Percentiles rank a stretch among this genome's conserved stretches.
Evolutionary conservation across 768 basidiomycete species (phyloP).

Genomic region (Gymnopilus dilepis): DNA sequence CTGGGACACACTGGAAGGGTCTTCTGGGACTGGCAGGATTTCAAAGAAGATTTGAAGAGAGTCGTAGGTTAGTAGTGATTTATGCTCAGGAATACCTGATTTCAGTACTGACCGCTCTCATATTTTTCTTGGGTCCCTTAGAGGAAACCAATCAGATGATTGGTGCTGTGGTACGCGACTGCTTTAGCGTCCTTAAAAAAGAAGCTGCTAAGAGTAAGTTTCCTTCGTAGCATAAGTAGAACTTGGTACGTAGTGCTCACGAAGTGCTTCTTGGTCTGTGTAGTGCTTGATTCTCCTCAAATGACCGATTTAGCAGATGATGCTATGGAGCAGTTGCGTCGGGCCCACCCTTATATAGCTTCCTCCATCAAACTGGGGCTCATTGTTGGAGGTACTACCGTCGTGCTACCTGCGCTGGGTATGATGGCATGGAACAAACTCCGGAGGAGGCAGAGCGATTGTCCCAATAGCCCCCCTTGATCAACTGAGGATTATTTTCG

Average conservation of each 20-base stretch:
- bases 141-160: conserved; percentile 9
- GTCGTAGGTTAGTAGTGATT: conserved; percentile 28
- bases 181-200: conserved; percentile 12
- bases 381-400: conserved; percentile 32
- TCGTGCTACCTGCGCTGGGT: conserved; percentile 32
- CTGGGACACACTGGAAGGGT: conserved; percentile 20
- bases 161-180: background rate
- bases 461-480: background rate
- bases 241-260: background rate
- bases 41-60: conserved; percentile 31
- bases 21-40: conserved; percentile 32
- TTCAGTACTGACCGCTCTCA: background rate
- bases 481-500: too few relatives aligned
- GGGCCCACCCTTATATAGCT: conserved; percentile 32
- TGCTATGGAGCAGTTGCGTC: conserved; percentile 24
- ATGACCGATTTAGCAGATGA: conserved; percentile 18
- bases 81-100: too few relatives aligned
- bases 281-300: too few relatives aligned
- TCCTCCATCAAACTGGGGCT: conserved; percentile 31
- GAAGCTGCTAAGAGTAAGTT: conserved; percentile 28
- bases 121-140: background rate
- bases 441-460: background rate
- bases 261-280: too few relatives aligned
- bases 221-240: too few relatives aligned
- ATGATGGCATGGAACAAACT: conserved; percentile 30